Percentiles rank a stretch among this genome's conserved stretches.
Evolutionary conservation across 2,329 filamentous ascomycete species (phyloP).

Genomic region (Arthrobotrys sinensis): DNA sequence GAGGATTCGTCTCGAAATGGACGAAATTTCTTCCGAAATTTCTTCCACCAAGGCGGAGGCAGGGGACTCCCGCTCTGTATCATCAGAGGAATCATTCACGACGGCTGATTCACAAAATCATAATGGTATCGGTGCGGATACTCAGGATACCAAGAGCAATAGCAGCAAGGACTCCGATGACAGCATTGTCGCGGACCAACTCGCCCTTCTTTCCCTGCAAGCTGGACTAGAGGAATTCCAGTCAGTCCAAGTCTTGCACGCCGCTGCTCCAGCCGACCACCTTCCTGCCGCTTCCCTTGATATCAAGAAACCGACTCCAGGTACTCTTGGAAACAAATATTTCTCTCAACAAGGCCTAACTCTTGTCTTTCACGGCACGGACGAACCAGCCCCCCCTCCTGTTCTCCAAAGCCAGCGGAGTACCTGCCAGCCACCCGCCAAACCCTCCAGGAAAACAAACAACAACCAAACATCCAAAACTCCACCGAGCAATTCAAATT

Average conservation of each 20-base stretch:
- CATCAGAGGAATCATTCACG: not conserved
- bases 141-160: not conserved
- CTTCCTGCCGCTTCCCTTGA: not conserved
- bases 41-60: not conserved
- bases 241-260: not conserved
- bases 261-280: not conserved
- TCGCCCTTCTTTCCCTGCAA: no score
- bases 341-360: not conserved
- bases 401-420: slow-evolving; percentile 9
- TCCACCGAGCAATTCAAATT: not conserved
- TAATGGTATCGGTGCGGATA: not conserved
- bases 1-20: not conserved
- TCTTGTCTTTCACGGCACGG: not conserved
- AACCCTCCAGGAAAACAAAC: not conserved
- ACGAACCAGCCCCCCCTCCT: slow-evolving; percentile 3
- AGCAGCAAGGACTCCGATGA: not conserved
- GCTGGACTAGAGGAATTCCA: not conserved
- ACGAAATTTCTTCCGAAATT: not conserved
- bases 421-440: not conserved
- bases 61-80: not conserved
- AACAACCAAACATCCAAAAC: not conserved
- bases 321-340: not conserved
- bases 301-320: not conserved
- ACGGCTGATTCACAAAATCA: not conserved
- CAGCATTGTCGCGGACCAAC: not conserved